Percentiles rank a stretch among this genome's conserved stretches.
Evolutionary conservation across 306 rosid genomes (phyloP).

Genomic region (Dicorynia guianensis): DNA sequence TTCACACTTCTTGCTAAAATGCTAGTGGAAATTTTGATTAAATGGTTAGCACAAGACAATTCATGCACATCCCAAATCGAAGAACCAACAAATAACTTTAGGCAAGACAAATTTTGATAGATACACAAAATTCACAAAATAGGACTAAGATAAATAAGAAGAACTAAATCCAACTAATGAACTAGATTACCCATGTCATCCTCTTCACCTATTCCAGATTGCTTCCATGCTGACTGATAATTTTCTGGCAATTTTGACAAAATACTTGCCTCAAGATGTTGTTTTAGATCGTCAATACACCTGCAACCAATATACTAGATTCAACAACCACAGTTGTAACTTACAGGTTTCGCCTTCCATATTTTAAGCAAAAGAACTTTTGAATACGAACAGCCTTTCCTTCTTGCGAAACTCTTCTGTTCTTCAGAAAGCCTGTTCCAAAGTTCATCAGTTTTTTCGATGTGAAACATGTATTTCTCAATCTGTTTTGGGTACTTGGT

Average conservation of each 20-base stretch:
- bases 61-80: neutral
- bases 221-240: constrained; percentile 55
- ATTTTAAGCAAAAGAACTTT: neutral
- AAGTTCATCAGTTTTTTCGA: constrained; percentile 50
- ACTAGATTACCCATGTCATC: constrained; percentile 62
- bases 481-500: constrained; percentile 45
- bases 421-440: constrained; percentile 51
- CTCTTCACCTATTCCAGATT: constrained; percentile 61
- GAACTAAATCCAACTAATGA: neutral
- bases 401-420: constrained; percentile 54
- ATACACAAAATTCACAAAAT: neutral
- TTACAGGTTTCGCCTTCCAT: neutral
- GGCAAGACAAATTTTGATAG: neutral
- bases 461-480: constrained; percentile 58
- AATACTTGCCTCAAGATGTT: constrained; percentile 56
- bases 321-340: constrained; percentile 14
- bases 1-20: neutral
- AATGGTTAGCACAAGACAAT: neutral
- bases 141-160: neutral
- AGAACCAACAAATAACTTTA: neutral
- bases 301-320: constrained; percentile 43
- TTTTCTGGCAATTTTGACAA: constrained; percentile 57
- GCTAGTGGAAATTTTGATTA: neutral
- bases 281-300: constrained; percentile 55
- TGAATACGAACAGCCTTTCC: constrained; percentile 38